Conservation (phyloP, 768 basidiomycete genomes). For the Podaxis sp. region DNA sequence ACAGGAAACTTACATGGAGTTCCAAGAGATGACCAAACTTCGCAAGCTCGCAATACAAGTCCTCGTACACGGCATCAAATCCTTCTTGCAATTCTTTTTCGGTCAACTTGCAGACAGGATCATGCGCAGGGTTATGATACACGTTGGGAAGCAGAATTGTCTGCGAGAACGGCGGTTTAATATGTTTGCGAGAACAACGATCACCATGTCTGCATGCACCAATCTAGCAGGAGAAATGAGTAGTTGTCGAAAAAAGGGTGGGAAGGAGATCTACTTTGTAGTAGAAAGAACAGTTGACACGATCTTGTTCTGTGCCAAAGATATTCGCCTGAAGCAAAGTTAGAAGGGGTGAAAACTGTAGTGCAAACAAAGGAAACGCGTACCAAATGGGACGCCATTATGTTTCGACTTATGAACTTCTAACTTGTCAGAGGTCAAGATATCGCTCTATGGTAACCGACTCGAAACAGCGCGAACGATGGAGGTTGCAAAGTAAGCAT, state of each 20-base stretch:
- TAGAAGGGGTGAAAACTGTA: background rate
- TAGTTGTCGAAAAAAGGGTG: constrained; percentile 5
- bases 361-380: constrained; percentile 21
- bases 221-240: constrained; percentile 53
- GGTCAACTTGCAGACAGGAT: constrained; percentile 83
- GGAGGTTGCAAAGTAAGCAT: background rate
- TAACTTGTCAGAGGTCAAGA: background rate
- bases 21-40: constrained; percentile 97
- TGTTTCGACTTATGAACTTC: background rate
- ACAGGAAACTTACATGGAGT: constrained; percentile 69
- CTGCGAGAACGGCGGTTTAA: constrained; percentile 95
- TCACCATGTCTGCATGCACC: constrained; percentile 99
- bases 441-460: background rate
- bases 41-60: constrained; percentile 89
- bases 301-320: constrained; percentile 91
- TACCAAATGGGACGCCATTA: constrained; percentile 80
- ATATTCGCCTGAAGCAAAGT: constrained; percentile 72
- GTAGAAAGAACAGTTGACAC: constrained; percentile 99
- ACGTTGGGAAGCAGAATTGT: constrained; percentile 96
- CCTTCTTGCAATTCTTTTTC: constrained; percentile 90
- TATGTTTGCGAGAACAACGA: constrained; percentile 97
- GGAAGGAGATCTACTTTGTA: constrained; percentile 67
- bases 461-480: background rate
- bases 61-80: constrained; percentile 93
- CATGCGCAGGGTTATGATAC: constrained; percentile 97